Percentiles rank a stretch among this genome's conserved stretches.
These are phyloP conservation scores for Xylaria acuta DNA, from an alignment of 495 filamentous ascomycete species.

Conservation along the genomic window DNA sequence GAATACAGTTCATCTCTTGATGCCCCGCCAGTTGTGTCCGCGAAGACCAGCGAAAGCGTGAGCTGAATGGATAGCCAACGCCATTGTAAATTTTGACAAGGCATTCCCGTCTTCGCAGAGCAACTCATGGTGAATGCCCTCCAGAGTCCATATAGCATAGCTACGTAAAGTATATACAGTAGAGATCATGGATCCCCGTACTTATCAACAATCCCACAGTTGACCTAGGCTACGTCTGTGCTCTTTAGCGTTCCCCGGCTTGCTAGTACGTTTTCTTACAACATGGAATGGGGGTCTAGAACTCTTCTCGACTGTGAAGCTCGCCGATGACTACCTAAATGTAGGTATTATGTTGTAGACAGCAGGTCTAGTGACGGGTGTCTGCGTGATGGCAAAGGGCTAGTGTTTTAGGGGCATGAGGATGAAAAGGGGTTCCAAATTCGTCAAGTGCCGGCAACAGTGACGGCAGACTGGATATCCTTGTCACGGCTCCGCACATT, in stretches of 20 bases:
- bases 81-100: not conserved
- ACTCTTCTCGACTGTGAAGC: not conserved
- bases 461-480: not conserved
- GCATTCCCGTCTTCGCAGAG: not conserved
- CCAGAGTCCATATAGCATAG: not conserved
- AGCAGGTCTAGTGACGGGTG: not conserved
- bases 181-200: not conserved
- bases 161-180: not conserved
- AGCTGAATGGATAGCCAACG: not conserved
- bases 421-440: not conserved
- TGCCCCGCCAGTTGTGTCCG: not conserved
- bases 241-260: conserved; percentile 1
- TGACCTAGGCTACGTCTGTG: not conserved
- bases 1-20: not conserved
- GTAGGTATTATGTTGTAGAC: not conserved
- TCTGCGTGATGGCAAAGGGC: not conserved
- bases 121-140: not conserved
- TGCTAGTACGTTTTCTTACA: not conserved
- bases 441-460: not conserved
- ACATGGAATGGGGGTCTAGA: not conserved
- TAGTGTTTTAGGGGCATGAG: not conserved
- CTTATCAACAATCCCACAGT: not conserved
- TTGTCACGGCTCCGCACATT: conserved; percentile 8
- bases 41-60: not conserved
- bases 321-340: not conserved